Evolutionary conservation across 768 basidiomycete species (phyloP), one percentile per base, ranked within the genome.

Genomic region (Leccinum pellstonianum): DNA sequence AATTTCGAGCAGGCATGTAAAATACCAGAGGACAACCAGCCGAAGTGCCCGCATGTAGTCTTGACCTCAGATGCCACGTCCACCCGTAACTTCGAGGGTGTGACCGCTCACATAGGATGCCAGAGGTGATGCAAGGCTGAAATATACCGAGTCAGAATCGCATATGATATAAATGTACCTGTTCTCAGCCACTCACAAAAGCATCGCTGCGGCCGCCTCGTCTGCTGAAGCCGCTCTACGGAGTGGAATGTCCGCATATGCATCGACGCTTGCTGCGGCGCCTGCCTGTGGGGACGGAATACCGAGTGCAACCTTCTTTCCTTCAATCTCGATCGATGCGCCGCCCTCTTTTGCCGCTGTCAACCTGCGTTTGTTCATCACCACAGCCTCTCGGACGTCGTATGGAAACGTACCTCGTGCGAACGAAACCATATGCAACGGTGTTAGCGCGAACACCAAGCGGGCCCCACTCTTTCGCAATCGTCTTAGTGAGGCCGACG

Each of bases 381-480:
- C 11, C 35, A n/a, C 33, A 1, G 12, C 17, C n/a, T 46, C 43
- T 46, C 23, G 2, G n/a, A 17, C 11, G 5, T 17, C 19, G 23
- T 1, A 21, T 21, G 21, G 9, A 41, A 56, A 72, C 5, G 58
- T 60, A 89, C 86, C 92, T 79, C 2, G 92, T 94, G 66, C 88
- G 83, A 50, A 94, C 85, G 49, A 86, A 77, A 25, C 91, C 90
- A 64, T 83, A 93, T 4, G 91, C 91, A 47, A 94, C 75, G 3
- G 87, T 87, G 76, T 94, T 93, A 27, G 88, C 88, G 53, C 91
- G 88, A 21, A 93, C 90, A 64, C 86, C 87, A 73, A 87, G 92
- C 4, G 79, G 74, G 31, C 92, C 92, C 91, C 91, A 94, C 70
- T 94, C 92, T 71, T 93, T 94, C 52, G 86, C 86, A 63, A 91